Evolutionary conservation across 768 basidiomycete species (phyloP).

Genomic region (Fomitopsis pulvina): DNA sequence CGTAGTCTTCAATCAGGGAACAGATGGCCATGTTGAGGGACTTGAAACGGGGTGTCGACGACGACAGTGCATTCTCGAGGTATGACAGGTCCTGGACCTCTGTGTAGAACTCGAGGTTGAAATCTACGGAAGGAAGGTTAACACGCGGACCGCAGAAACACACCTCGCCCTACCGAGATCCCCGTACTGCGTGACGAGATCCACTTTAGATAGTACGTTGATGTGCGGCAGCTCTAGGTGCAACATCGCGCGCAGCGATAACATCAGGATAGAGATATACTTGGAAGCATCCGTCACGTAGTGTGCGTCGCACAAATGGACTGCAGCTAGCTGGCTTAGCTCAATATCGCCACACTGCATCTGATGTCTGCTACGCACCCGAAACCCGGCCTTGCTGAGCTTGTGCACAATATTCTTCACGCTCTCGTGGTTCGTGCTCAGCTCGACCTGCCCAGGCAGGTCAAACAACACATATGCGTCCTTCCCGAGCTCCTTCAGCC

Average conservation of each 20-base stretch:
- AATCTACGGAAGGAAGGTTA: slow-evolving; percentile 46
- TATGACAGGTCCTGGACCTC: slow-evolving; percentile 95
- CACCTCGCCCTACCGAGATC: slow-evolving; percentile 60
- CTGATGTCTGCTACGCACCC: slow-evolving; percentile 50
- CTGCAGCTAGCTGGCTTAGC: slow-evolving; percentile 69
- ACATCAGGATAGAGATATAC: slow-evolving; percentile 86
- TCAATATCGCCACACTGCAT: slow-evolving; percentile 1
- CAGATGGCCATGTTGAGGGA: slow-evolving; percentile 87
- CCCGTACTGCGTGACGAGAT: slow-evolving; percentile 85
- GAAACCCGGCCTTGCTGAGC: slow-evolving; percentile 68
- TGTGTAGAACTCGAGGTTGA: slow-evolving; percentile 96
- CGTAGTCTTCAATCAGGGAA: slow-evolving; percentile 89
- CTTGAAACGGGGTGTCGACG: slow-evolving; percentile 60
- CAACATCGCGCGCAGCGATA: slow-evolving; percentile 95
- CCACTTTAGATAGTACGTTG: slow-evolving; percentile 95
- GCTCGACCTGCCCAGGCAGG: slow-evolving; percentile 94
- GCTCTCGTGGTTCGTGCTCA: slow-evolving; percentile 93
- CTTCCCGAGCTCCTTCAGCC: slow-evolving; percentile 54
- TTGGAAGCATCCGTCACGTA: slow-evolving; percentile 95
- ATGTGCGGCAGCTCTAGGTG: slow-evolving; percentile 97
- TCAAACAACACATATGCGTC: slow-evolving; percentile 92
- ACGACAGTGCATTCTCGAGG: slow-evolving; percentile 67
- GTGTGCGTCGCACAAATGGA: slow-evolving; percentile 95
- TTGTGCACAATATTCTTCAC: slow-evolving; percentile 72
- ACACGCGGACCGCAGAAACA: background rate